A percentile compares a stretch with the other conserved stretches of the same genome.
Conservation (phyloP, 2,329 filamentous ascomycete species). For the Thielaviopsis populi region DNA sequence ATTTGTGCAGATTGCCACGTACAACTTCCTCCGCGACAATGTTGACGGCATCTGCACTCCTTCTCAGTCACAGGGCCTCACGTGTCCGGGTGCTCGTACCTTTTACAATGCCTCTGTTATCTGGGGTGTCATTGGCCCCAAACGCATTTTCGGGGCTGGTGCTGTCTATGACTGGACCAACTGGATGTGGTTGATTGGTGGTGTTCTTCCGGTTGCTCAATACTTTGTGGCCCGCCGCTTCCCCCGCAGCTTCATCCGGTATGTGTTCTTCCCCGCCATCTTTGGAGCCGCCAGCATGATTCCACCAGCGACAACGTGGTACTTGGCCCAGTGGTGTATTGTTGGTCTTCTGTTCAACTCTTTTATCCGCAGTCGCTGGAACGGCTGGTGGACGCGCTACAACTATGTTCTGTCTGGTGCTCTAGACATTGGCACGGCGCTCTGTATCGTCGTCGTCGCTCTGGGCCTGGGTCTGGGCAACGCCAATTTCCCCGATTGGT, state of each 20-base stretch:
- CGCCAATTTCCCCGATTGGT: conserved; percentile 34
- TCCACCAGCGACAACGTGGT: conserved; percentile 41
- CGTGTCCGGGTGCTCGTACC: conserved; percentile 40
- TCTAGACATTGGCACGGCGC: conserved; percentile 41
- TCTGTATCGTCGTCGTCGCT: conserved; percentile 40
- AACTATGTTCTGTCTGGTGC: conserved; percentile 46
- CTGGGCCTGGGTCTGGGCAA: conserved; percentile 33
- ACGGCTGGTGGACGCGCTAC: conserved; percentile 44
- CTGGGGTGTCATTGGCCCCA: conserved; percentile 43
- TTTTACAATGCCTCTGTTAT: conserved; percentile 47
- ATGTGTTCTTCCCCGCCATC: conserved; percentile 38
- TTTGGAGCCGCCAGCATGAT: conserved; percentile 36
- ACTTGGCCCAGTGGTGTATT: conserved; percentile 39
- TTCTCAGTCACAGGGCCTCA: conserved; percentile 35
- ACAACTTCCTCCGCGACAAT: conserved; percentile 30
- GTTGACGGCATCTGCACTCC: conserved; percentile 38
- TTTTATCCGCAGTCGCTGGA: conserved; percentile 33
- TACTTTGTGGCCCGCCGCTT: conserved; percentile 34
- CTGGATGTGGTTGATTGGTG: conserved; percentile 42
- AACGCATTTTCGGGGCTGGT: conserved; percentile 24
- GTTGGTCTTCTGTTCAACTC: conserved; percentile 42
- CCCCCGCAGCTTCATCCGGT: conserved; percentile 32
- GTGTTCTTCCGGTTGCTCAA: conserved; percentile 32
- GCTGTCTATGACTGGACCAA: conserved; percentile 36
- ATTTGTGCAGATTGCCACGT: conserved; percentile 26